Percentiles rank a stretch among this genome's conserved stretches.
Conservation (phyloP, 1,284 basidiomycete genomes). For the Sanghuangporus weigelae region DNA sequence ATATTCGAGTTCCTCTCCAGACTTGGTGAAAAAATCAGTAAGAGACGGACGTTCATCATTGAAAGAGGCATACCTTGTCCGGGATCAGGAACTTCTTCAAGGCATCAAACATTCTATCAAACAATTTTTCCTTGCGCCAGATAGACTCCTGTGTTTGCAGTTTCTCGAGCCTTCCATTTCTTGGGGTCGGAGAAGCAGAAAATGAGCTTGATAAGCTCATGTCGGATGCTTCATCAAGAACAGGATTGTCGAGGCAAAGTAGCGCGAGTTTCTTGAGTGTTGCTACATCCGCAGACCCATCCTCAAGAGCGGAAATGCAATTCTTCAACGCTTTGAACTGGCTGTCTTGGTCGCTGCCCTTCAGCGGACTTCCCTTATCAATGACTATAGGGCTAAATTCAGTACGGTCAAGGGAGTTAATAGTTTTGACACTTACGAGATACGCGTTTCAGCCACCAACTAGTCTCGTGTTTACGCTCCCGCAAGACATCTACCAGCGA, state of each 20-base stretch:
- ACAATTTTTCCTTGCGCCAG: constrained; percentile 63
- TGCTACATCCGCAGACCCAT: constrained; percentile 43
- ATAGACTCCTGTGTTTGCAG: constrained; percentile 44
- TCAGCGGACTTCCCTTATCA: constrained; percentile 40
- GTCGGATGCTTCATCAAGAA: constrained; percentile 29
- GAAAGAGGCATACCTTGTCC: constrained; percentile 40
- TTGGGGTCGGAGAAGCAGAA: constrained; percentile 47
- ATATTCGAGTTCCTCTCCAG: constrained; percentile 59
- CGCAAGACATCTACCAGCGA: constrained; percentile 62
- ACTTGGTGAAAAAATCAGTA: constrained; percentile 34
- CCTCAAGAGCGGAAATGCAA: constrained; percentile 48
- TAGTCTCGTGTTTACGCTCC: constrained; percentile 55
- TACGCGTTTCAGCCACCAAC: constrained; percentile 75
- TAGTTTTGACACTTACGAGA: constrained; percentile 42
- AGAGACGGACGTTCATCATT: constrained; percentile 13
- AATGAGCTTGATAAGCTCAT: constrained; percentile 32
- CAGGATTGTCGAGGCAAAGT: constrained; percentile 55
- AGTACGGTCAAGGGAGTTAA: background rate
- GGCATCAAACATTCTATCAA: constrained; percentile 59
- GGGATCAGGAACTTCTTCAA: constrained; percentile 56
- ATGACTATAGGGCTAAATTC: constrained; percentile 35
- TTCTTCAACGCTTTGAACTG: constrained; percentile 44
- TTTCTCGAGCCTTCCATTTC: constrained; percentile 33
- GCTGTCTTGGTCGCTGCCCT: constrained; percentile 33
- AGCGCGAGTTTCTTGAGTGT: constrained; percentile 57